A percentile compares a stretch with the other conserved stretches of the same genome.
phyloP scores from a whole-genome alignment of 2,329 filamentous ascomycete species.

The Hortaea werneckii region DNA sequence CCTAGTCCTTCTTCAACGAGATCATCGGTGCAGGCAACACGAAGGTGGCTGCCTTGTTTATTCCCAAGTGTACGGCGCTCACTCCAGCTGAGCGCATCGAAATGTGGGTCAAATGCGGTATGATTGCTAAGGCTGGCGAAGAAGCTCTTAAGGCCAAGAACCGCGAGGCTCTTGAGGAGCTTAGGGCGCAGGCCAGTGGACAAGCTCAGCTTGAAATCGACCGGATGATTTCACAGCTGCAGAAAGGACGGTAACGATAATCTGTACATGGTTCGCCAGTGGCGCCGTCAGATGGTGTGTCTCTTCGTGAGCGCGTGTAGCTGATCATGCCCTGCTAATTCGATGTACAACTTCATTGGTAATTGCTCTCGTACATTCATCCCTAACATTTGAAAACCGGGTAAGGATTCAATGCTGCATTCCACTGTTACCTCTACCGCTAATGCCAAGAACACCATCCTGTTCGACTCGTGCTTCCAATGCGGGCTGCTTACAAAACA shows the following conservation, averaged over 20 bases:
- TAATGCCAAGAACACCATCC: too few species aligned
- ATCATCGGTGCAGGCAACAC: slow-evolving; percentile 81
- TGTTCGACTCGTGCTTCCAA: too few species aligned
- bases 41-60: slow-evolving; percentile 70
- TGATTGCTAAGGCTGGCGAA: slow-evolving; percentile 80
- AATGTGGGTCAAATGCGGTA: slow-evolving; percentile 95
- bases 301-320: too few species aligned
- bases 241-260: slow-evolving; percentile 14
- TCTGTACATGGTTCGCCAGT: too few species aligned
- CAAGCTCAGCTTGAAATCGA: slow-evolving; percentile 71
- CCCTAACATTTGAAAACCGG: too few species aligned
- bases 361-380: too few species aligned
- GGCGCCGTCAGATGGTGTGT: too few species aligned
- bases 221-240: slow-evolving; percentile 51
- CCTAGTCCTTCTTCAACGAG: slow-evolving; percentile 81
- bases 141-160: slow-evolving; percentile 81
- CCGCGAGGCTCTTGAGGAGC: slow-evolving; percentile 58
- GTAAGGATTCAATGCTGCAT: too few species aligned
- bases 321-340: too few species aligned
- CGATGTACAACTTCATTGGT: too few species aligned
- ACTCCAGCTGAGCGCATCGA: slow-evolving; percentile 60
- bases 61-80: slow-evolving; percentile 73
- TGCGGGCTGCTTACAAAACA: too few species aligned
- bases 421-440: too few species aligned
- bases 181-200: slow-evolving; percentile 64